Conservation (phyloP, 192 early-diverging fungal genomes). For the Neocallimastix lanati region DNA sequence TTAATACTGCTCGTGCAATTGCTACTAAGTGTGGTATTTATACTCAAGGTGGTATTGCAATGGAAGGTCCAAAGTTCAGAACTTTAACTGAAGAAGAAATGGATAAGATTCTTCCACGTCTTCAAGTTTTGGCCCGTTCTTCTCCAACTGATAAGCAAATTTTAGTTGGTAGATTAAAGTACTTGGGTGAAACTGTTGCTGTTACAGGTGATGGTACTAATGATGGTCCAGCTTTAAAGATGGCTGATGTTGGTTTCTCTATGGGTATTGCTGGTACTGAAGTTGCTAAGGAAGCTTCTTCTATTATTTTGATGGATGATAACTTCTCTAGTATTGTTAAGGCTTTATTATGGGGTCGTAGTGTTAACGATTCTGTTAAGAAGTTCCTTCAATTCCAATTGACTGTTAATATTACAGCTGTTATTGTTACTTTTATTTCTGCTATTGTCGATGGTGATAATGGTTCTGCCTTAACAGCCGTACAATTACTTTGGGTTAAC, state of each 20-base stretch:
- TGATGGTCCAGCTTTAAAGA: constrained; percentile 81
- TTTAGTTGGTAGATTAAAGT: constrained; percentile 70
- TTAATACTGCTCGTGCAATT: constrained; percentile 82
- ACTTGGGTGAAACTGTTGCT: constrained; percentile 84
- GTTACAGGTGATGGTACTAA: constrained; percentile 99
- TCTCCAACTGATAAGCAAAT: constrained; percentile 93
- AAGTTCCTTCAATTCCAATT: constrained; percentile 99
- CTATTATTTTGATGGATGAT: constrained; percentile 90
- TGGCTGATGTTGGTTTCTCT: constrained; percentile 90
- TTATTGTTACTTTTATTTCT: constrained; percentile 59
- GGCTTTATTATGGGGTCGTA: constrained; percentile 91
- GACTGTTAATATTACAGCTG: constrained; percentile 89
- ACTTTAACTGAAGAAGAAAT: constrained; percentile 63
- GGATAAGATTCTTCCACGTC: constrained; percentile 74
- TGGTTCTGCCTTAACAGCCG: constrained; percentile 73
- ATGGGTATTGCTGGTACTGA: constrained; percentile 99
- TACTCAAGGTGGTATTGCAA: constrained; percentile 67
- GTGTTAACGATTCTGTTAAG: constrained; percentile 88
- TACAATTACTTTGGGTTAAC: constrained; percentile 97
- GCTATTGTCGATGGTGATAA: constrained; percentile 40
- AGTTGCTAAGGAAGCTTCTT: constrained; percentile 98
- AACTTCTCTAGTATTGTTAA: constrained; percentile 96
- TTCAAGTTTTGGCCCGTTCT: constrained; percentile 90
- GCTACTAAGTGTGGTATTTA: constrained; percentile 86
- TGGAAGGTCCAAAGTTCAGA: constrained; percentile 92